Evolutionary conservation across 352 stramenopile genomes (phyloP), one percentile per base, ranked within the genome.

Genomic region (Albugo laibachii): DNA sequence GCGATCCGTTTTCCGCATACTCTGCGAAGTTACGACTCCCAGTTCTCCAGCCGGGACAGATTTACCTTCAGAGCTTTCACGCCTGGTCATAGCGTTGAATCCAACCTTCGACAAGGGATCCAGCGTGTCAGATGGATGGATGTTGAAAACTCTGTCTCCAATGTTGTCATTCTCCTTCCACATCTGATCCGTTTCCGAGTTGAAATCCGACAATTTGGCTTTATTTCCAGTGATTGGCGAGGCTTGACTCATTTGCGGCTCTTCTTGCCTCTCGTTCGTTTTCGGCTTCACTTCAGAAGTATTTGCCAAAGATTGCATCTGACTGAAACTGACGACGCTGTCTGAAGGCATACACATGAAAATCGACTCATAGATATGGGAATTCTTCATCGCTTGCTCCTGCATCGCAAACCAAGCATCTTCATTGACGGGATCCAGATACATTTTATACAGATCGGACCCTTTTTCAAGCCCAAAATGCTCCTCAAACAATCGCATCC

Each of bases 401-500:
- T 86, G 73, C 69, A 89, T 81, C 11, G 74, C 69, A 47, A 84
- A 83, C 77, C 77, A 89, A 41, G 69, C 60, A 38, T 80, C 57
- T 27, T 62, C 67, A 47, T 55, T 51, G 24, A 83, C 66, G 1
- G 77, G 77, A 36, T 89, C 69, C 24, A 43, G 20, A 48, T 82
- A 82, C 48, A 74, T 66, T 13, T 74, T 44, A 38, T 85, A 82
- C 46, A 65, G 38, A 13, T 52, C 41, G 3, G 66, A 68, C 11
- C 63, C 70, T 1, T 61, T 66, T 8, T 57, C 18, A 5, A 81
- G 36, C 6, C 77, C 78, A 63, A 91, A 87, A 42, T 91, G 78
- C 59, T 91, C 78, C 38, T 82, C 65, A 46, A 91, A 87, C 37
- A 91, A 59, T 50, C 78, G 76, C 78, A 91, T 91, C 27, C 74